A percentile compares a stretch with the other conserved stretches of the same genome.
phyloP scores from a whole-genome alignment of 306 rosid species.

The Ochetophila trinervis region DNA sequence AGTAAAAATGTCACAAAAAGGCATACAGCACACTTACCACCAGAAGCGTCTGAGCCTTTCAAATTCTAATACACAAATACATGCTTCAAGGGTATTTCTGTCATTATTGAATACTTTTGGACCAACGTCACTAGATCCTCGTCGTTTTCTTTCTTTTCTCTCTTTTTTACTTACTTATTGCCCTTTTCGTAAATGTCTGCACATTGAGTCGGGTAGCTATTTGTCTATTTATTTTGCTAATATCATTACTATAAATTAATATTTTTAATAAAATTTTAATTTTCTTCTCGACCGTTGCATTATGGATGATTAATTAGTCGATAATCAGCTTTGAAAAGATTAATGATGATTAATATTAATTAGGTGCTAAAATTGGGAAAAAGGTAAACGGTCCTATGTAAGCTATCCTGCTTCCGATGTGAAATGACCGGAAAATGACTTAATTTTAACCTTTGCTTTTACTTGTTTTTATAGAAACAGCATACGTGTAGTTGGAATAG shows the following conservation, averaged over 20 bases:
- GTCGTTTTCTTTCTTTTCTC: not conserved
- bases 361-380: not conserved
- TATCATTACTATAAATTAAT: no score
- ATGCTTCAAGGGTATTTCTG: slow-evolving; percentile 8
- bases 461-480: slow-evolving; percentile 25
- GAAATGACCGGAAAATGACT: no score
- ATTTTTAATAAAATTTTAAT: no score
- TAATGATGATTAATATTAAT: slow-evolving; percentile 1
- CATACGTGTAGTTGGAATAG: slow-evolving; percentile 32
- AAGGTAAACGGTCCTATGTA: not conserved
- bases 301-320: not conserved
- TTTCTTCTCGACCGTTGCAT: no score
- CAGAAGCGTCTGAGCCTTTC: slow-evolving; percentile 21
- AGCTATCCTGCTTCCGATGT: no score
- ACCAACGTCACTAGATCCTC: not conserved
- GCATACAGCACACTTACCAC: not conserved
- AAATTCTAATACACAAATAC: not conserved
- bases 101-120: not conserved
- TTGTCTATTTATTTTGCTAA: no score
- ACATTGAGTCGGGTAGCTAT: no score
- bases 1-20: not conserved
- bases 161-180: not conserved
- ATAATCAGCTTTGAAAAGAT: slow-evolving; percentile 3
- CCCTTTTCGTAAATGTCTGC: no score
- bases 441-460: not conserved